These are phyloP conservation scores for Paracamarosporium sp. DNA, from an alignment of 2,329 filamentous ascomycete genomes.

Conservation along the genomic window DNA sequence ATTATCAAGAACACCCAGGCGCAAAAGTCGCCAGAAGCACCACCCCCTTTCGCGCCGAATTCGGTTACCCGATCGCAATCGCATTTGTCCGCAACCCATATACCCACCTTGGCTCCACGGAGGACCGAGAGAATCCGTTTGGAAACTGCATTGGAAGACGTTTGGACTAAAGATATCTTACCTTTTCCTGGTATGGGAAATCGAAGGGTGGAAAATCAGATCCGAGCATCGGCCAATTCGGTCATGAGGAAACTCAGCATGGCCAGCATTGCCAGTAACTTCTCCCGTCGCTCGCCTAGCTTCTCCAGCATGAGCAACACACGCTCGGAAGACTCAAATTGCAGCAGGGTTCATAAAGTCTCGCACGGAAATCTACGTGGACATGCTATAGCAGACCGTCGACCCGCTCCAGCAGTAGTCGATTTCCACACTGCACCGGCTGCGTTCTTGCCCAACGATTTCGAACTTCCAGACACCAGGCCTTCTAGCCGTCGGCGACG, in stretches of 20 bases:
- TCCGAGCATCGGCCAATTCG: slow-evolving; percentile 80
- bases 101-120: slow-evolving; percentile 75
- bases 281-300: slow-evolving; percentile 74
- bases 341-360: slow-evolving; percentile 32
- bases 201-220: slow-evolving; percentile 72
- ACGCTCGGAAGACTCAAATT: slow-evolving; percentile 43
- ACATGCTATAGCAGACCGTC: slow-evolving; percentile 32
- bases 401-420: slow-evolving; percentile 42
- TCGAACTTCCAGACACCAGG: slow-evolving; percentile 47
- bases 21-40: slow-evolving; percentile 62
- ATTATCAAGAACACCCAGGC: slow-evolving; percentile 86
- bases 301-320: slow-evolving; percentile 52
- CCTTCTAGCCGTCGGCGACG: slow-evolving; percentile 34
- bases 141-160: slow-evolving; percentile 75
- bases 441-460: slow-evolving; percentile 57
- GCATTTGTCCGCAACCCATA: slow-evolving; percentile 69
- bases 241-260: slow-evolving; percentile 89
- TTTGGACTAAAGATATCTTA: slow-evolving; percentile 82
- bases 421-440: slow-evolving; percentile 57
- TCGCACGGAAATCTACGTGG: slow-evolving; percentile 34
- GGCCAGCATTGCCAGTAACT: slow-evolving; percentile 77
- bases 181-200: slow-evolving; percentile 83
- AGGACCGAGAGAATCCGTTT: slow-evolving; percentile 78
- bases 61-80: slow-evolving; percentile 81
- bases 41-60: slow-evolving; percentile 52